Evolutionary conservation across 352 stramenopile species (phyloP).

Genomic region (Pelagophyceae sp.): DNA sequence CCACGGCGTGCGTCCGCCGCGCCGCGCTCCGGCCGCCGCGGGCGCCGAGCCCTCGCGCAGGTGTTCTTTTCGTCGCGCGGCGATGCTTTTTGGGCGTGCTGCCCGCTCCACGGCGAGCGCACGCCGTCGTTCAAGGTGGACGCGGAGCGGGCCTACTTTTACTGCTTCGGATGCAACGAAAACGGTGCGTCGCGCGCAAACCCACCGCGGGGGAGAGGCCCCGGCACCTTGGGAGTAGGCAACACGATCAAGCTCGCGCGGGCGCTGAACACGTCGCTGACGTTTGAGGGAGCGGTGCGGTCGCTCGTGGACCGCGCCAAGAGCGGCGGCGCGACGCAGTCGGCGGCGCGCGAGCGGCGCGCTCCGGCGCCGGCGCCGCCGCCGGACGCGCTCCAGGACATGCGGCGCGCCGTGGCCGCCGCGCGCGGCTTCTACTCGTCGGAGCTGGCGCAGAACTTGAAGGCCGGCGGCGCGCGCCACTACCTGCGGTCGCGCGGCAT

Average conservation of each 20-base stretch:
- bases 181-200: too few relatives aligned
- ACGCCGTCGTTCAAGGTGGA: conserved; percentile 6
- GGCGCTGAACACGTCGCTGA: neutral
- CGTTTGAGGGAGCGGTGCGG: neutral
- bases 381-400: neutral
- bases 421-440: neutral
- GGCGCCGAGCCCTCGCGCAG: too few relatives aligned
- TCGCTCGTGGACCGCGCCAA: neutral
- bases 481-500: neutral
- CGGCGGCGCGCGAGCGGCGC: neutral
- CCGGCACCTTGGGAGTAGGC: too few relatives aligned
- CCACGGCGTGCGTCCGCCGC: neutral
- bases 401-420: neutral
- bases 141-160: neutral
- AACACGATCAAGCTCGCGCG: neutral
- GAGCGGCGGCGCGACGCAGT: neutral
- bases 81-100: neutral
- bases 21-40: too few relatives aligned
- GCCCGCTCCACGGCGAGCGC: conserved; percentile 11
- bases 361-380: neutral
- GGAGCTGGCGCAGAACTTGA: neutral
- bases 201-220: too few relatives aligned
- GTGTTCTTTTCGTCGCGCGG: neutral
- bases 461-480: neutral
- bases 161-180: conserved; percentile 11